Evolutionary conservation across 1,284 basidiomycete species (phyloP).

Genomic region (Somion occarium): DNA sequence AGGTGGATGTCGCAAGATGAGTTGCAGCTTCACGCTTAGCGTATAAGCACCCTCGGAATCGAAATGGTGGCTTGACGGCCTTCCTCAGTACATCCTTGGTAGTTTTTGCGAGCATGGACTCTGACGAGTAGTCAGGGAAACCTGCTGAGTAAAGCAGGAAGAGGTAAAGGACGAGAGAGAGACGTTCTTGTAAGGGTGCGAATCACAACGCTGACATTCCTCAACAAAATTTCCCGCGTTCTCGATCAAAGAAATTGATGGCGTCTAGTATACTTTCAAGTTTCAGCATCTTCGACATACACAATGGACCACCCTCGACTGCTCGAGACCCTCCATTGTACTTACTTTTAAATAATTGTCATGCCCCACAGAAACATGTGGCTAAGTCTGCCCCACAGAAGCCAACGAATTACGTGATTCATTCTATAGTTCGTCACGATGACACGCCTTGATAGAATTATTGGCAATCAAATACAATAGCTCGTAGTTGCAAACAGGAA

Average conservation of each 20-base stretch:
- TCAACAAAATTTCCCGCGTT: not conserved
- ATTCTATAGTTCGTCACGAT: not conserved
- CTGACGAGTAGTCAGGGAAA: slow-evolving; percentile 9
- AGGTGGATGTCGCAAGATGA: slow-evolving; percentile 17
- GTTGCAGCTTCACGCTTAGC: slow-evolving; percentile 18
- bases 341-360: no score
- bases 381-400: not conserved
- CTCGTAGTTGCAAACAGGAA: not conserved
- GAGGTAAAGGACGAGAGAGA: not conserved
- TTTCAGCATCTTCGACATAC: not conserved
- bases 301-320: not conserved
- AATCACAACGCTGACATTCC: not conserved
- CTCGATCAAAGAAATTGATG: not conserved
- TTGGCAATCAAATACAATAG: not conserved
- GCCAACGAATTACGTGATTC: not conserved
- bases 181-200: not conserved
- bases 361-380: not conserved
- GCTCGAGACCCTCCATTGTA: not conserved
- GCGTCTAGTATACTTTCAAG: not conserved
- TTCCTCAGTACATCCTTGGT: slow-evolving; percentile 38
- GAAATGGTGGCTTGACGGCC: slow-evolving; percentile 33
- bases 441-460: not conserved
- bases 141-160: slow-evolving; percentile 11
- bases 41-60: slow-evolving; percentile 41
- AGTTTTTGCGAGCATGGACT: slow-evolving; percentile 51